phyloP scores from a whole-genome alignment of 805 yeast species.

The Metschnikowia lochheadii region DNA sequence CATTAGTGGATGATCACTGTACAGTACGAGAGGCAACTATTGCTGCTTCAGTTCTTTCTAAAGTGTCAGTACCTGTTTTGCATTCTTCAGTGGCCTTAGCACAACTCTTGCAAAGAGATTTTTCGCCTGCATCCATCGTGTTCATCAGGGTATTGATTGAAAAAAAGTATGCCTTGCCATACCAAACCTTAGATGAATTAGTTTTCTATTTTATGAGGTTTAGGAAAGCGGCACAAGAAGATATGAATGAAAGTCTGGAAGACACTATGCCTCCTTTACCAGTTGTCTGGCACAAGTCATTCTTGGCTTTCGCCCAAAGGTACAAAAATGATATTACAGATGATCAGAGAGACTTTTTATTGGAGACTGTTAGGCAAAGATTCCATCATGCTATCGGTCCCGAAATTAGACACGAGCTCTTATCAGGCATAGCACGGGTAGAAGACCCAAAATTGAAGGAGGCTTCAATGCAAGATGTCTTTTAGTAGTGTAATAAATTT shows the following conservation, averaged over 20 bases:
- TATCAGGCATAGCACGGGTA: constrained; percentile 76
- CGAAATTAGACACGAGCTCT: constrained; percentile 87
- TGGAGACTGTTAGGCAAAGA: constrained; percentile 88
- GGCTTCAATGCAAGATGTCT: constrained; percentile 39
- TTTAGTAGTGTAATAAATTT: constrained; percentile 13
- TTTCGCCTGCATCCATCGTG: constrained; percentile 83
- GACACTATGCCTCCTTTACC: constrained; percentile 64
- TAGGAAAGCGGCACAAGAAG: constrained; percentile 55
- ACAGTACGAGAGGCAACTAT: constrained; percentile 91
- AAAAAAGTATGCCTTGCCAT: constrained; percentile 94
- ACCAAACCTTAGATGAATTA: constrained; percentile 89
- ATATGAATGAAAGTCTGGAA: constrained; percentile 29
- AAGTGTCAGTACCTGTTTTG: constrained; percentile 87
- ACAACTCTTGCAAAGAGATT: constrained; percentile 74
- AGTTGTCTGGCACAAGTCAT: constrained; percentile 96
- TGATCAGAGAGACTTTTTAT: constrained; percentile 90
- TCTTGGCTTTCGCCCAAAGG: constrained; percentile 89
- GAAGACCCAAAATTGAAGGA: constrained; percentile 23
- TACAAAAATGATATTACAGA: constrained; percentile 98
- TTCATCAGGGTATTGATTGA: constrained; percentile 87
- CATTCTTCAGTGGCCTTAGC: constrained; percentile 96
- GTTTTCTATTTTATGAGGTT: constrained; percentile 94
- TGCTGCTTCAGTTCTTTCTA: constrained; percentile 85
- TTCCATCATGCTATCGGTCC: constrained; percentile 87
- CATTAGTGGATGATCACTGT: constrained; percentile 84